Evolutionary conservation across 2,329 filamentous ascomycete genomes (phyloP), one percentile per base, ranked within the genome.

Genomic region (Rhynchosporium agropyri): DNA sequence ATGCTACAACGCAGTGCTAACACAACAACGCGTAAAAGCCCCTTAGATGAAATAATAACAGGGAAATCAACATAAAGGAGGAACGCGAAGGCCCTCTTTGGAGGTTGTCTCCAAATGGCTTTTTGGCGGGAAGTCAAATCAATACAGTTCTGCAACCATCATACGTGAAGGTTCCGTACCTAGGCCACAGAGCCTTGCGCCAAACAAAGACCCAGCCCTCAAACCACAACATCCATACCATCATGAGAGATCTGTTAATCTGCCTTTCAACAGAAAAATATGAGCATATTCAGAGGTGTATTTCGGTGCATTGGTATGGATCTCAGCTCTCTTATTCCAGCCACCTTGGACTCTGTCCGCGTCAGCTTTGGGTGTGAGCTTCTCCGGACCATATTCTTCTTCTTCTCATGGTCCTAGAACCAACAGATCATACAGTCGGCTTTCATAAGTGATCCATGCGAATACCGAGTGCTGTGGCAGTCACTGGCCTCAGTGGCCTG

Each of bases 131-230:
- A 45, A 15, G 12, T 51, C 36, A 28, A 40, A 31, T 20, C 56
- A 36, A 49, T 62, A 55, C 63, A 9, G 58, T 51, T 12, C 36
- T 51, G 36, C 29, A 58, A 49, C 51, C 56, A 49, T 58, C 42
- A 43, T 43, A n/a, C 15, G 4, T 13, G 29, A 31, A 42, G 31
- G 33, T 20, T 20, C 42, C 45, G 58, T 49, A 13, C 54, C 42
- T 36, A n/a, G 46, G 36, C 49, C 46, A 53, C 43, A 45, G n/a
- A 58, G 60, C 20, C 42, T 56, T 33, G 36, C 26, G 13, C 53
- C 51, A 51, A 54, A 58, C 43, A 28, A 13, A 13, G 55, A 48
- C 40, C 48, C 28, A 2, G 53, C 54, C 36, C 40, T 54, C 42
- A n/a, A 55, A 62, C 54, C 53, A n/a, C 51, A 46, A 43, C 48